Conservation (phyloP, 768 basidiomycete species). For the Auriscalpium microsporum region DNA sequence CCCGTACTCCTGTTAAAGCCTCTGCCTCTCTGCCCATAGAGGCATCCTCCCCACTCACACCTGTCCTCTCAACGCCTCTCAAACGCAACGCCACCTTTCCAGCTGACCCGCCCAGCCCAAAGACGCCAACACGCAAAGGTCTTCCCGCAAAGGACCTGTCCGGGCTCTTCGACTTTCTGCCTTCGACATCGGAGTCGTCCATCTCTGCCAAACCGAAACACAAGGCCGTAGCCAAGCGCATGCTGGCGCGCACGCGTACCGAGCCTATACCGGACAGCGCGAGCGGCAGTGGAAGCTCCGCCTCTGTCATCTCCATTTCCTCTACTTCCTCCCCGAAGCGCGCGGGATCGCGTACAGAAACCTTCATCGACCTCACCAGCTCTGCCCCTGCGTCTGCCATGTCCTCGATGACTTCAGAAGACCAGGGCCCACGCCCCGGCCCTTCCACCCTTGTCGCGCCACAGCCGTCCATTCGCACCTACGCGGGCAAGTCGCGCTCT, state of each 20-base stretch:
- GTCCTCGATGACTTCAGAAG: constrained; percentile 15
- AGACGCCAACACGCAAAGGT: background rate
- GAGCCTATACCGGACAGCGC: constrained; percentile 39
- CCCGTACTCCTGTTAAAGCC: constrained; percentile 12
- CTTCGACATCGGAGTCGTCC: constrained; percentile 6
- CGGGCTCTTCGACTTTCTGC: constrained; percentile 34
- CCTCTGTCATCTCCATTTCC: constrained; percentile 15
- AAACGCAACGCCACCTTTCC: constrained; percentile 1
- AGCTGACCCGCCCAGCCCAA: constrained; percentile 2
- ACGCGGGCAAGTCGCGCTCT: constrained; percentile 72
- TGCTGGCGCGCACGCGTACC: constrained; percentile 63
- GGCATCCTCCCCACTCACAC: constrained; percentile 9
- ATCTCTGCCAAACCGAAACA: constrained; percentile 2
- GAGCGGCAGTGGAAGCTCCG: constrained; percentile 18
- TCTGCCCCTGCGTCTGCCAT: background rate
- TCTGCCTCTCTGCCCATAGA: constrained; percentile 1
- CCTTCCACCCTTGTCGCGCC: constrained; percentile 7
- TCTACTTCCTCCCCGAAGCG: constrained; percentile 14
- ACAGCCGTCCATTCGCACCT: constrained; percentile 48
- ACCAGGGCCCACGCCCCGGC: constrained; percentile 11
- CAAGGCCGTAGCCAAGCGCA: constrained; percentile 49
- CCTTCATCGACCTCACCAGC: constrained; percentile 12
- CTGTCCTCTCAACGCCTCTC: constrained; percentile 1
- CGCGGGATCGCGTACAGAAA: constrained; percentile 11
- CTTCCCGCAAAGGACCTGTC: constrained; percentile 35